These are phyloP conservation scores for Rhodotorula paludigena DNA, from an alignment of 768 basidiomycete genomes.

Conservation along the genomic window DNA sequence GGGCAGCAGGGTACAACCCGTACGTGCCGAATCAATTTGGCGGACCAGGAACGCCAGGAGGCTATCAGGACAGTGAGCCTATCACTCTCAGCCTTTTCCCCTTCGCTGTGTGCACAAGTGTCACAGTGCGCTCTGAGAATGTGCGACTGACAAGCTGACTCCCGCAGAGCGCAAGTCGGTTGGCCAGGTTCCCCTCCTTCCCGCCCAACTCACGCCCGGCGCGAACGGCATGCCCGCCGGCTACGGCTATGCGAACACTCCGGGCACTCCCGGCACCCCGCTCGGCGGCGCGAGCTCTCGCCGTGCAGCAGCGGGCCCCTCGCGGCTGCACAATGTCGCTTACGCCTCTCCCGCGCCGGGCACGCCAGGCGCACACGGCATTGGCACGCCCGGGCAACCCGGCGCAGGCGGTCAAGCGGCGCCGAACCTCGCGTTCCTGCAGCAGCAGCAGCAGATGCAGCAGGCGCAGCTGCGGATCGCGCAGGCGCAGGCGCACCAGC, in stretches of 20 bases:
- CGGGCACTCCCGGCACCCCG: slow-evolving; percentile 11
- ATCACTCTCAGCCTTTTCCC: too few species aligned
- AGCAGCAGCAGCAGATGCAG: slow-evolving; percentile 34
- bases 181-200: slow-evolving; percentile 22
- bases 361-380: too few species aligned
- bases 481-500: slow-evolving; percentile 4
- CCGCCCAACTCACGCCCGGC: slow-evolving; percentile 20
- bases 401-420: neutral
- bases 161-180: slow-evolving; percentile 23
- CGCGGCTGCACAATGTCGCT: slow-evolving; percentile 33
- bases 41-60: slow-evolving; percentile 19
- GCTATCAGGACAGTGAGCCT: slow-evolving; percentile 13
- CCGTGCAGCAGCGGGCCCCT: slow-evolving; percentile 11
- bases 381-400: too few species aligned
- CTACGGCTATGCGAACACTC: neutral
- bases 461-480: slow-evolving; percentile 25
- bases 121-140: neutral
- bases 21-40: neutral
- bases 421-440: slow-evolving; percentile 21
- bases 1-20: slow-evolving; percentile 11
- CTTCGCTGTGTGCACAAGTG: neutral
- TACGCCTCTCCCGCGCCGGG: slow-evolving; percentile 18
- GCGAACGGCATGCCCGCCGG: neutral
- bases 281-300: slow-evolving; percentile 3
- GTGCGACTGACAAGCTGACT: neutral